Evolutionary conservation across 179 eudicot genomes (phyloP), one percentile per base, ranked within the genome.

Genomic region (Dionaea muscipula): DNA sequence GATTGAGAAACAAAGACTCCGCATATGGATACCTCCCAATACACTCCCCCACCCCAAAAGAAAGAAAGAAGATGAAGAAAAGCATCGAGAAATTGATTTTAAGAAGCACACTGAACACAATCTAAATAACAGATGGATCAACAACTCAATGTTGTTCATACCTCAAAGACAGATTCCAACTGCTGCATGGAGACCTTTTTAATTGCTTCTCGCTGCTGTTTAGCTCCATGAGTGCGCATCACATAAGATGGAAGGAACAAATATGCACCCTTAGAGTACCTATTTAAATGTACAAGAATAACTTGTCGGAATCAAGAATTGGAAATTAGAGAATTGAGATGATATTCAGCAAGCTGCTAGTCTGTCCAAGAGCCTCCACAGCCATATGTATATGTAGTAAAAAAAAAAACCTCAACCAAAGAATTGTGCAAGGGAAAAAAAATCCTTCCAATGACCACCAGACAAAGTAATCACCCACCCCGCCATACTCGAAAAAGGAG

Each of bases 211-310:
- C 88, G 85, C 56, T 82, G 98, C 56, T 87, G 96, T 53, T 64
- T 85, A 13, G 91, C 78, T 60, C 98, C 98, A 69, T 84, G 96
- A 27, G 82, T 84, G 45, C 98, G 93, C 98, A 91, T 91, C 25
- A 87, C 78, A 72, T 77, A 88, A 36, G 98, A 91, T 18, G 94
- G 94, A 60, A 91, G 75, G 78, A 68, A 87, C 46, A 91, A 60
- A 66, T 91, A 66, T 26, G 83, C 96, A 64, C 98, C 98, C 57
- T 72, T 79, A 70, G 84, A 84, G 72, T 82, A 84, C 57, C 96
- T 91, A 71, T 22, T 40, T 51, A 60, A 48, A 41, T 18, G 59
- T 25, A 68, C 31, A 56, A 18, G 7, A 58, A 39, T 53, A 18
- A 39, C 27, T 13, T 8, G 6, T 21, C 6, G 8, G 8, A 49